Evolutionary conservation across 148 eudicot species (phyloP), one percentile per base, ranked within the genome.

Genomic region (Nepenthes gracilis): DNA sequence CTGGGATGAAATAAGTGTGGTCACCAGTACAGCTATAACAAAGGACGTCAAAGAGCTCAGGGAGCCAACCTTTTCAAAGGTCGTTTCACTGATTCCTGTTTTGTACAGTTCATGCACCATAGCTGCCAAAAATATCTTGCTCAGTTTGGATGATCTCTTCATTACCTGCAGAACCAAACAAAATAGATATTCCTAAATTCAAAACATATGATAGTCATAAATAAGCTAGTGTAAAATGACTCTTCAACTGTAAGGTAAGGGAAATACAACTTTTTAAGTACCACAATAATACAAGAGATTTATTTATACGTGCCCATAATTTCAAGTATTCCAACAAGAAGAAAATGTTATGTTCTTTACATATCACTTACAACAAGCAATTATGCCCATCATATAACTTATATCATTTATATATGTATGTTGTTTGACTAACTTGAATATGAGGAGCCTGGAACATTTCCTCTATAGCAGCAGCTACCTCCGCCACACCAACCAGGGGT

Each of bases 361-460:
- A 23, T 23, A 23, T 23, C 0, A 23, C 23, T 23, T 23, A 23
- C 23, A 23, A 23, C 23, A 23, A 23, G 23, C 23, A 23, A 23
- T 23, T 23, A 23, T 23, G 23, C 23, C 23, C 23, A 23, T 23
- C 23, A 23, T 0, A 23, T 23, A 23, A 23, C 23, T 23, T 23
- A 23, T 23, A 23, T 23, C 23, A 23, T 23, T 23, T 23, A 23
- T 23, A 23, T 23, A 23, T 23, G 23, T 23, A 23, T 23, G 0
- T 23, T 23, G 23, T n/a, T 62, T 70, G 14, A 67, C 82, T 78
- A 63, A 89, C 99, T 74, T 86, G 97, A 65, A 94, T 80, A 71
- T 94, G 99, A 77, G 96, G 99, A 62, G 99, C 97, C 73, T 89
- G 97, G 75, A 94, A 94, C 97, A 94, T 89, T 74, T 94, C 99